Evolutionary conservation across 257 asterid genomes (phyloP).

Genomic region (Datura wrightii): DNA sequence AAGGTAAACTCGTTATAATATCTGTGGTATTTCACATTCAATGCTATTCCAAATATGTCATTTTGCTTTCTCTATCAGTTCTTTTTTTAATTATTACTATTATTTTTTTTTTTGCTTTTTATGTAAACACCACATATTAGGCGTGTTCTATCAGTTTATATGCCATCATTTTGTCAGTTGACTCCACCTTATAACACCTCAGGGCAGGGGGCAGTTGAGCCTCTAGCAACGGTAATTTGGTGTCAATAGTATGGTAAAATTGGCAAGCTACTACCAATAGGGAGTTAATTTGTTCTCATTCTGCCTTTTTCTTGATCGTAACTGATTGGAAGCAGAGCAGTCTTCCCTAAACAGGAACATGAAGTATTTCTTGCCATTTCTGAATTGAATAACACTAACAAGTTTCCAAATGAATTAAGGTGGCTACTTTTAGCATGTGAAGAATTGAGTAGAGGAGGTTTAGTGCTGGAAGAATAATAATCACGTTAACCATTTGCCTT

Average conservation of each 20-base stretch:
- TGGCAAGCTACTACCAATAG: neutral
- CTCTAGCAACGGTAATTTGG: neutral
- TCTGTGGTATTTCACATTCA: neutral
- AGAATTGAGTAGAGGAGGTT: neutral
- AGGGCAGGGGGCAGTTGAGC: neutral
- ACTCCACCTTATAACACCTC: neutral
- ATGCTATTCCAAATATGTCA: neutral
- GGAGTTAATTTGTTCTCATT: neutral
- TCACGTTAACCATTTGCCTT: neutral
- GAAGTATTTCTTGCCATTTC: neutral
- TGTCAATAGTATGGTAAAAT: neutral
- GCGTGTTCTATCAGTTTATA: neutral
- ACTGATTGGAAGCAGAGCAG: too few species aligned
- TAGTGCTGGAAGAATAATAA: neutral
- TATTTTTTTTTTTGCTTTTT: neutral
- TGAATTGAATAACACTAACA: neutral
- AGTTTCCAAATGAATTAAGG: neutral
- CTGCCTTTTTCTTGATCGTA: neutral
- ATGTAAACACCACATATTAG: neutral
- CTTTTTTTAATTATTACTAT: too few species aligned
- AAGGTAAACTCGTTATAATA: constrained; percentile 55
- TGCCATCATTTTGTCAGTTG: neutral
- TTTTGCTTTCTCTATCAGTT: neutral
- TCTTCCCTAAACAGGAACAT: neutral
- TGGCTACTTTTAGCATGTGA: neutral